Base-by-base conservation (phyloP, 2,329 filamentous ascomycete species). In the Ophiostoma tasmaniense region DNA sequence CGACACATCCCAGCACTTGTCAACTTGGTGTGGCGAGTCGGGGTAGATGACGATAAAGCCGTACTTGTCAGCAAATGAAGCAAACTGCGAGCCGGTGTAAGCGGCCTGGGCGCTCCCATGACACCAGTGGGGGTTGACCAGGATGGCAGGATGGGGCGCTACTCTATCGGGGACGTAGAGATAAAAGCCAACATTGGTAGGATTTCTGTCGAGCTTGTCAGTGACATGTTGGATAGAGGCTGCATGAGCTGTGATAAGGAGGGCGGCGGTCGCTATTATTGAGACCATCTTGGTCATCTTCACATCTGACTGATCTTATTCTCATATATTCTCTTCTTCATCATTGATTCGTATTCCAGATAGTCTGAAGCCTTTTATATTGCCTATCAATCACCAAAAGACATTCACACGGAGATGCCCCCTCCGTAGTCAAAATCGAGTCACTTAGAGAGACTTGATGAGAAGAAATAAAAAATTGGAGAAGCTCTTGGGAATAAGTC, bases 111-210 rank as follows among this genome's bases (percentile, higher is more conserved):
- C 86, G 2, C 81, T 81, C 33, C 86, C 85, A 65, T 81, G 80
- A 77, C 86, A 88, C 80, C 82, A 86, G 78, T 87, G 82, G 45
- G 83, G 81, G 70, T 82, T 85, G 42, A 87, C 83, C 14, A 87
- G 77, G 66, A 87, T 78, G 2, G 82, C 81, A 0, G 85, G 84
- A 6, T 75, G 80, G 1, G 78, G 66, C 2, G 79, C 78, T 1
- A 82, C 74, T 20, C 73, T 71, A 72, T 81, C 79, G 0, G 81
- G 81, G 5, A 82, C 79, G 74, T 81, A 81, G 69, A 87, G 83
- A 77, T 82, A 84, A 76, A 87, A 85, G 20, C 77, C 77, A 4
- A 82, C 82, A 37, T 82, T 81, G 22, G 79, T 81, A 0, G 84
- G 84, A 68, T 84, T 85, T 33, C 83, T 78, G 17, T 77, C 77